A percentile compares a stretch with the other conserved stretches of the same genome.
phyloP scores from a whole-genome alignment of 2,329 filamentous ascomycete genomes.

The Pseudogymnoascus sp. region DNA sequence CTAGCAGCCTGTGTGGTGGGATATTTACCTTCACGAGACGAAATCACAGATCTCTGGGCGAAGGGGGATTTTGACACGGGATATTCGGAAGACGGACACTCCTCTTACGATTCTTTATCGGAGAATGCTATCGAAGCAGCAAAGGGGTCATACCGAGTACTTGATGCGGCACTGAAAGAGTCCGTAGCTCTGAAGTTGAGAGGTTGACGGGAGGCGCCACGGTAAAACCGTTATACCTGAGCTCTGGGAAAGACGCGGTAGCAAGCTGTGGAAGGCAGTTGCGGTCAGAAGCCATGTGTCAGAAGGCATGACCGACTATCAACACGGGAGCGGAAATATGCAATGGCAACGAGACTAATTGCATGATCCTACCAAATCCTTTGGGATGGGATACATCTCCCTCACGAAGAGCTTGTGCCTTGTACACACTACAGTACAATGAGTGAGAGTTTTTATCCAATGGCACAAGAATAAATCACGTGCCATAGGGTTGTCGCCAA shows the following conservation, averaged over 20 bases:
- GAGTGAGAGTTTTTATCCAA: neutral
- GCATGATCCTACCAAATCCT: neutral
- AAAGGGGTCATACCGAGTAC: conserved; percentile 47
- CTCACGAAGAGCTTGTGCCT: neutral
- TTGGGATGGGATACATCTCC: neutral
- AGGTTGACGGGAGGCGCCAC: neutral
- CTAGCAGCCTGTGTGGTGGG: conserved; percentile 81
- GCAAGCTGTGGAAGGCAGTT: neutral
- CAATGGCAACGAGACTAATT: neutral
- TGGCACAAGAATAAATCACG: neutral
- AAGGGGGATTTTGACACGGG: conserved; percentile 56
- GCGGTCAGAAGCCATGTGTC: conserved; percentile 2
- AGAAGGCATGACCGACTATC: neutral
- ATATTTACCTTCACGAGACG: conserved; percentile 78
- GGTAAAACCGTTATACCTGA: neutral
- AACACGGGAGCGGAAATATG: neutral
- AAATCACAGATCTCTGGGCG: conserved; percentile 91
- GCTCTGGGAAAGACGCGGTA: neutral
- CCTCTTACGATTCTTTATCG: conserved; percentile 44
- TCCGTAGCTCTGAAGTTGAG: conserved; percentile 34
- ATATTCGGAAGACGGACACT: conserved; percentile 35
- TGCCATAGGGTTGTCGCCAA: neutral
- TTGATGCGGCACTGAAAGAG: conserved; percentile 54
- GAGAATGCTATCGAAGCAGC: conserved; percentile 58
- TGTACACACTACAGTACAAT: neutral